These are phyloP conservation scores for Cardamine resedifolia DNA, from an alignment of 345 rosid genomes.

Conservation along the genomic window DNA sequence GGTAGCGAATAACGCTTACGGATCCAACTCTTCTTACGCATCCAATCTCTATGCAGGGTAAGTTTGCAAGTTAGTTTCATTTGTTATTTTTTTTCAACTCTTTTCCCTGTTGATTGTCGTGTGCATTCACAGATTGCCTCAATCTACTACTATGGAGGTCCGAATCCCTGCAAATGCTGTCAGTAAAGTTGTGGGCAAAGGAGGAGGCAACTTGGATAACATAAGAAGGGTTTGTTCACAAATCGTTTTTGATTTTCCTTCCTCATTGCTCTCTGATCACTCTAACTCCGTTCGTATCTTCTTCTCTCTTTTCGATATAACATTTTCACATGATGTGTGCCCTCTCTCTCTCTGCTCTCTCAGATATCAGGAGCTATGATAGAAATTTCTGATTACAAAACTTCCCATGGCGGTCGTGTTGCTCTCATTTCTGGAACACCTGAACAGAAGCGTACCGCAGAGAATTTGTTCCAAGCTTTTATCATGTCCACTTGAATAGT, in stretches of 20 bases:
- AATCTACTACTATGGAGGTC: conserved; percentile 64
- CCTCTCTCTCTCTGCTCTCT: conserved; percentile 28
- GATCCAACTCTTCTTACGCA: conserved; percentile 65
- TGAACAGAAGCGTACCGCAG: conserved; percentile 88
- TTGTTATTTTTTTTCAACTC: conserved; percentile 16
- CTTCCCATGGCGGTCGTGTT: conserved; percentile 73
- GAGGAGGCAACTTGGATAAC: conserved; percentile 84
- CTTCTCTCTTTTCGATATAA: conserved; percentile 4
- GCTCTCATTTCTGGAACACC: conserved; percentile 88
- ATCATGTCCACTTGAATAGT: conserved; percentile 72
- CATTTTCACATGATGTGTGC: conserved; percentile 29
- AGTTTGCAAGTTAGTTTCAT: conserved; percentile 34
- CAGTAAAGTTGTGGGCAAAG: conserved; percentile 91
- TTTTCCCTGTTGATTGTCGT: neutral
- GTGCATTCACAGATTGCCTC: conserved; percentile 49
- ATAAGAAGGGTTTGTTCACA: conserved; percentile 68
- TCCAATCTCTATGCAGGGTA: conserved; percentile 80
- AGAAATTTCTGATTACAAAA: conserved; percentile 83
- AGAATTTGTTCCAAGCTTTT: conserved; percentile 97
- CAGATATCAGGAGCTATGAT: conserved; percentile 99
- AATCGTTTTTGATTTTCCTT: conserved; percentile 9
- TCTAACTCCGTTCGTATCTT: conserved; percentile 4
- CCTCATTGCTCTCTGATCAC: conserved; percentile 11
- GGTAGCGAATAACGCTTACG: conserved; percentile 66
- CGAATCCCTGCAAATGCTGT: conserved; percentile 84